Base-by-base conservation (phyloP, 768 basidiomycete genomes). In the Pleurotus tuber-regium region DNA sequence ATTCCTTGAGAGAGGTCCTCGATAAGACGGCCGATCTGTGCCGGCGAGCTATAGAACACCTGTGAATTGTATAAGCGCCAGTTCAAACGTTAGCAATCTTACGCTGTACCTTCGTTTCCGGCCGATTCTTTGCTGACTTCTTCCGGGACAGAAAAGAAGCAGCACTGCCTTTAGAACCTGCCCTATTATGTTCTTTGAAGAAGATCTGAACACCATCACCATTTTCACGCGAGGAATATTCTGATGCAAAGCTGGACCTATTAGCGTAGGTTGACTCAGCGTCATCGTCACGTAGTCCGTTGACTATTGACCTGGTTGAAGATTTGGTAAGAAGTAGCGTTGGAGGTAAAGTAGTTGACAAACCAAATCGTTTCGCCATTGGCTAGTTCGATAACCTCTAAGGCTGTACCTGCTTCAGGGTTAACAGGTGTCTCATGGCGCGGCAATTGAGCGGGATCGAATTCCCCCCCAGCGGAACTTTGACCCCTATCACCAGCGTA, bases 331-430 rank as follows among this genome's bases (percentile, higher is more conserved):
- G 5, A n/a, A n/a, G 38, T 19, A 21, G 12, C 36, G 25, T 19
- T 18, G 46, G 43, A 26, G 28, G 4, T 53, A 41, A 29, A 52
- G 40, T 28, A 51, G 18, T 30, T 43, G 29, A 55, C 39, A 40
- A 21, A 89, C 91, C 91, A 93, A 54, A 93, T 84, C 6, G 87
- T 89, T 63, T 92, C 84, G 19, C 91, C 91, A 62, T 91, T 91
- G n/a, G 88, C 87, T 60, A 91, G 70, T 62, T 92, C 87, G 50
- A 92, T 76, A 38, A 92, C 77, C 67, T 93, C 88, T 25, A 92
- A 70, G 3, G 85, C 89, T 42, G 84, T 79, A 10, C 79, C 77
- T 33, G 75, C 59, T 49, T 78, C 82, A 43, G 79, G 59, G 54
- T 66, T 63, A 43, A 64, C 41, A 46, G 58, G 54, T 5, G 53